Evolutionary conservation across 2,329 filamentous ascomycete species (phyloP).

Genomic region (Incumbomyces lentus): DNA sequence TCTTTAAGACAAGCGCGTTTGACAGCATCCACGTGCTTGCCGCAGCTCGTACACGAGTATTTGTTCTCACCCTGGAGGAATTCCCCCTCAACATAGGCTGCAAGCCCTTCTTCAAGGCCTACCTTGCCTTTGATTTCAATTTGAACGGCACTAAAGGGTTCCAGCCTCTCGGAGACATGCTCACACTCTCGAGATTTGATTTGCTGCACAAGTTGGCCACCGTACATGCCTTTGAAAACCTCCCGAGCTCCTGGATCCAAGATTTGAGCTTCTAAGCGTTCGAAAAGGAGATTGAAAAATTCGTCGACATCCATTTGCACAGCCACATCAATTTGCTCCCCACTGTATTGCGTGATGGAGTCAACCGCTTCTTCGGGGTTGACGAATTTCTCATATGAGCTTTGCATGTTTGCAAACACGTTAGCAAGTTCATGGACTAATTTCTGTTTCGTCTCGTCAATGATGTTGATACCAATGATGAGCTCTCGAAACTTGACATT

Average conservation of each 20-base stretch:
- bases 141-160: conserved; percentile 88
- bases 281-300: conserved; percentile 90
- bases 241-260: conserved; percentile 56
- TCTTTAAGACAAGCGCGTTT: conserved; percentile 88
- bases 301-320: conserved; percentile 98
- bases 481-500: conserved; percentile 79
- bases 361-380: conserved; percentile 64
- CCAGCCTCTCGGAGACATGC: conserved; percentile 81
- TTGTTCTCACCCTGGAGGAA: conserved; percentile 98
- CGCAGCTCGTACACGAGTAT: conserved; percentile 90
- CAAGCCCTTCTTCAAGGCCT: conserved; percentile 72
- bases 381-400: conserved; percentile 61
- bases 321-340: conserved; percentile 70
- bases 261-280: conserved; percentile 80
- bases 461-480: conserved; percentile 52
- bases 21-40: conserved; percentile 81
- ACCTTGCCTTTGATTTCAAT: conserved; percentile 92
- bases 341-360: conserved; percentile 73
- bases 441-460: conserved; percentile 49
- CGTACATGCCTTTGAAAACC: conserved; percentile 71
- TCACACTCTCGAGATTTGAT: conserved; percentile 90
- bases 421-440: conserved; percentile 69
- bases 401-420: conserved; percentile 78
- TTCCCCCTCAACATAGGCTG: conserved; percentile 93
- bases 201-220: conserved; percentile 84